These are phyloP conservation scores for Coelastrella sp. DNA, from an alignment of 139 green algal genomes.

Conservation along the genomic window DNA sequence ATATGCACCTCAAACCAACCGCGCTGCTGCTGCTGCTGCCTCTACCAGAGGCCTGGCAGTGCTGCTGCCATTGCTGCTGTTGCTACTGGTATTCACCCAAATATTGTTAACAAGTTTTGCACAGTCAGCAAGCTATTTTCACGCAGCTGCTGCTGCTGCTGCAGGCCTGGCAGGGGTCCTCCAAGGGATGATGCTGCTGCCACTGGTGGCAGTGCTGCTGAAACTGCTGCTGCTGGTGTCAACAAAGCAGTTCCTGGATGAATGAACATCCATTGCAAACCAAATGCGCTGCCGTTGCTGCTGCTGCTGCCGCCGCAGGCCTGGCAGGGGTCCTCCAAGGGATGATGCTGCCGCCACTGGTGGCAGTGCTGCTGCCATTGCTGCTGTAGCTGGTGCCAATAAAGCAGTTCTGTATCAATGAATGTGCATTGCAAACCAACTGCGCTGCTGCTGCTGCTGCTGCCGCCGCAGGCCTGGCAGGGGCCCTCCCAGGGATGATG, in stretches of 20 bases:
- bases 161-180: background rate
- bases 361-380: background rate
- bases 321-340: background rate
- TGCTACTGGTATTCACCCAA: no score
- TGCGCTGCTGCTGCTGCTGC: conserved; percentile 28
- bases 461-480: background rate
- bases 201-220: background rate
- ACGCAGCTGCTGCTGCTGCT: conserved; percentile 6
- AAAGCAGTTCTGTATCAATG: no score
- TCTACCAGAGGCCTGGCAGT: no score
- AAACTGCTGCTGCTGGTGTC: conserved; percentile 17
- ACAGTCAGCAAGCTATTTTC: no score
- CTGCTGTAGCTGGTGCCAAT: conserved; percentile 40
- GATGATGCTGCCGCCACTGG: background rate
- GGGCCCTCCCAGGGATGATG: background rate
- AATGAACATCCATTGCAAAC: no score
- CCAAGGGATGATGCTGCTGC: background rate
- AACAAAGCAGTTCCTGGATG: no score
- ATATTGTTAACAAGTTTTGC: no score
- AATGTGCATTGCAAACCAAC: no score
- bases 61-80: no score
- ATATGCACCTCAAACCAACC: no score
- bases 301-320: background rate
- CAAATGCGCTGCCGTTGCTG: conserved; percentile 20
- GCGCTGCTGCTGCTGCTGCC: conserved; percentile 28